Evolutionary conservation across 805 yeast genomes (phyloP), one percentile per base, ranked within the genome.

Genomic region (Spathaspora arborariae): DNA sequence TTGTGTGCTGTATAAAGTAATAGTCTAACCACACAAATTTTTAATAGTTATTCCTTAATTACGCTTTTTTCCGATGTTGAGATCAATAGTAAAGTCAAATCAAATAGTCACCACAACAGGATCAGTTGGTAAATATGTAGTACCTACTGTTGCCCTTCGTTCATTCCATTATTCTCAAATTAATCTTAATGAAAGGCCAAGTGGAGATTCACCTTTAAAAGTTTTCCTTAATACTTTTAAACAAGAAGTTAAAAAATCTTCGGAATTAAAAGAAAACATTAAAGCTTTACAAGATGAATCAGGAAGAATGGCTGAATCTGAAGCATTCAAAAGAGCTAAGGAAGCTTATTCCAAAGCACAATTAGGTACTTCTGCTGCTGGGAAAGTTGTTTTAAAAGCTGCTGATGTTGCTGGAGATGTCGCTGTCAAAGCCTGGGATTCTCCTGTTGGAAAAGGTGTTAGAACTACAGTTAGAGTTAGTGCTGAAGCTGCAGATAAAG

Each of bases 261-360:
- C 79, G 60, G 98, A 94, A 64, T 77, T 94, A 50, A 95, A 91
- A 60, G 90, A 88, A 46, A 89, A 90, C 58, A 89, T 94, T 62
- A 94, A 92, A 67, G 96, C 96, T 13, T 76, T 94, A 46, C 96
- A 89, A 63, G 97, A 91, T 68, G 98, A 95, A 55, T 88, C 97
- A 3, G 98, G 96, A 36, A 82, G 90, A 57, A 78, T 94, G 64
- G 88, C 96, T 26, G 98, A 94, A 56, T 84, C 94, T 42, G 97
- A 90, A 45, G 96, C 98, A 2, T 91, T 88, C 72, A 88, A 85
- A 64, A 81, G 79, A 58, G 99, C 99, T 27, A 85, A 86, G 61
- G 97, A 90, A 50, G 99, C 99, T 0, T 89, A 85, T 57, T 86
- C 86, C 46, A 78, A 75, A 46, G 97, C 98, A 2, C 94, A 87